phyloP scores from a whole-genome alignment of 108 stramenopile genomes.

The Seminavis robusta region DNA sequence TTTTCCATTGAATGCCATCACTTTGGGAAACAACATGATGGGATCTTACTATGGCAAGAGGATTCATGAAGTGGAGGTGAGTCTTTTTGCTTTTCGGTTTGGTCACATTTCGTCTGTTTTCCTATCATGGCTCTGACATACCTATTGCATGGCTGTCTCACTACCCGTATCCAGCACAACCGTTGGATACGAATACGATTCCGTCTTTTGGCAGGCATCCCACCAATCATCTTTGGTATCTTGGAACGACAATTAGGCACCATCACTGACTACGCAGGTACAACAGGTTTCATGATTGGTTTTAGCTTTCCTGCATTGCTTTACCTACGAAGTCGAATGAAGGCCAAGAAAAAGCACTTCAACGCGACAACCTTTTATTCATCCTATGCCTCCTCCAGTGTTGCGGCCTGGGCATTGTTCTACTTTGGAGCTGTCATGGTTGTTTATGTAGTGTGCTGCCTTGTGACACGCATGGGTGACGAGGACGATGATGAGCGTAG shows the following conservation, averaged over 20 bases:
- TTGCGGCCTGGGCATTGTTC: slow-evolving; percentile 1
- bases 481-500: too few relatives aligned
- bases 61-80: slow-evolving; percentile 25
- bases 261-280: slow-evolving; percentile 36
- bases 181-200: slow-evolving; percentile 3
- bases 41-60: slow-evolving; percentile 14
- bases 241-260: slow-evolving; percentile 30
- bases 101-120: too few relatives aligned
- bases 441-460: too few relatives aligned
- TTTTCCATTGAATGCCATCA: slow-evolving; percentile 41
- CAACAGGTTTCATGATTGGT: slow-evolving; percentile 26
- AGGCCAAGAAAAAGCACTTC: slow-evolving; percentile 1
- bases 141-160: too few relatives aligned
- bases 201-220: slow-evolving; percentile 25
- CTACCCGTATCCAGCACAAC: too few relatives aligned
- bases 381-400: slow-evolving; percentile 9
- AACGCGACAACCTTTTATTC: slow-evolving; percentile 8
- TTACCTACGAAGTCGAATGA: slow-evolving; percentile 8
- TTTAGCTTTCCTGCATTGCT: slow-evolving; percentile 28
- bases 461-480: too few relatives aligned
- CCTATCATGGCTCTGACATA: too few relatives aligned
- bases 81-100: too few relatives aligned
- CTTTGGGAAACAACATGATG: slow-evolving; percentile 34
- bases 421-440: slow-evolving; percentile 20
- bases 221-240: slow-evolving; percentile 30